Percentiles rank a stretch among this genome's conserved stretches.
These are phyloP conservation scores for Ophiostoma populinum DNA, from an alignment of 2,329 filamentous ascomycete species.

Conservation along the genomic window DNA sequence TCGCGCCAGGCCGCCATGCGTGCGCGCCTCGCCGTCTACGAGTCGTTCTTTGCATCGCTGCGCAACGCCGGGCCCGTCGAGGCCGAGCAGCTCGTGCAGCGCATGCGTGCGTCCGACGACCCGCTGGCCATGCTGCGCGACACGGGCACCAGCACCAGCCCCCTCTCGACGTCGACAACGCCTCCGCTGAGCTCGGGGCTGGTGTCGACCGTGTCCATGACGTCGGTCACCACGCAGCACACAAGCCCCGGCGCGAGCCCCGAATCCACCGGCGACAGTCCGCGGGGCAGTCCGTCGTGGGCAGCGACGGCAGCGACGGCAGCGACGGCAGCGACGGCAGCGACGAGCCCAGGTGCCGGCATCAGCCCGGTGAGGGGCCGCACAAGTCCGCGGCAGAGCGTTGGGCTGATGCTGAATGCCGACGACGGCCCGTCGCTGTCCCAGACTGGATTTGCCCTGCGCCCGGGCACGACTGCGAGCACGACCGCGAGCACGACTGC, in stretches of 20 bases:
- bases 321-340: no score
- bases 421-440: neutral
- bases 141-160: neutral
- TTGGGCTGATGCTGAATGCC: neutral
- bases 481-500: no score
- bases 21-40: slow-evolving; percentile 15
- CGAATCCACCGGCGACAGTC: neutral
- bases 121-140: slow-evolving; percentile 7
- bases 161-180: neutral
- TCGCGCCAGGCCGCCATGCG: slow-evolving; percentile 17
- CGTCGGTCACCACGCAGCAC: neutral
- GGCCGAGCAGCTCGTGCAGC: slow-evolving; percentile 13
- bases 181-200: neutral
- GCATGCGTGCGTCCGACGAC: slow-evolving; percentile 13
- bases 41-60: slow-evolving; percentile 15
- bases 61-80: slow-evolving; percentile 13
- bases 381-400: slow-evolving; percentile 2
- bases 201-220: neutral
- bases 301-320: no score
- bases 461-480: no score
- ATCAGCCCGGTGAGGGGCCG: neutral
- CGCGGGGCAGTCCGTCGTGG: no score
- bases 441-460: no score
- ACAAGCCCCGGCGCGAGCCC: neutral
- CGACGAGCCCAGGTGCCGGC: neutral